phyloP scores from a whole-genome alignment of 495 filamentous ascomycete genomes.

The Pyrenula aspistea region DNA sequence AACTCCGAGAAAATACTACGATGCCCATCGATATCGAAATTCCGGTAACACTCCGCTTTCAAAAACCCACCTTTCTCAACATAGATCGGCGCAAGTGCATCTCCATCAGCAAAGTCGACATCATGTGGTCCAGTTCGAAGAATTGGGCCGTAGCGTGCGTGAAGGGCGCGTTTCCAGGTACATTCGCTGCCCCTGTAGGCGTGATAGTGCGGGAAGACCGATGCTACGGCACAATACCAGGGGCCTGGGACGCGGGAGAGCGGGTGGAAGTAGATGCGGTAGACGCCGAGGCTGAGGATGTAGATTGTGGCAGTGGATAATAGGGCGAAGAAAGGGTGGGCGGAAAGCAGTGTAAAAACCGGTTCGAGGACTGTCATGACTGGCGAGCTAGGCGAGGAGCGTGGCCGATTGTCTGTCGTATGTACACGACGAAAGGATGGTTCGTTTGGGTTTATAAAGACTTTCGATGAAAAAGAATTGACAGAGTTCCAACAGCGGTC shows the following conservation, averaged over 20 bases:
- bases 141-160: conserved; percentile 29
- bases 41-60: conserved; percentile 32
- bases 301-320: not conserved
- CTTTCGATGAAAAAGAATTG: too few species aligned
- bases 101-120: conserved; percentile 28
- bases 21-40: conserved; percentile 40
- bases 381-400: too few species aligned
- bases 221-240: conserved; percentile 21
- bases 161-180: conserved; percentile 20
- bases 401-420: too few species aligned
- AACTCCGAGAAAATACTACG: conserved; percentile 37
- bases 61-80: conserved; percentile 29
- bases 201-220: conserved; percentile 30
- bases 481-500: too few species aligned
- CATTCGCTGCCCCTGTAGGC: conserved; percentile 28
- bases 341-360: not conserved
- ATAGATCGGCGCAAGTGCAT: conserved; percentile 32
- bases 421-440: too few species aligned
- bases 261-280: conserved; percentile 20
- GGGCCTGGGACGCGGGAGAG: conserved; percentile 26
- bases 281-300: conserved; percentile 5
- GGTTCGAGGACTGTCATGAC: not conserved
- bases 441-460: too few species aligned
- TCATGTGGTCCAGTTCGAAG: conserved; percentile 38
- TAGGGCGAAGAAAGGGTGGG: not conserved